Conservation (phyloP, 495 filamentous ascomycete genomes). For the Gamarada debralockiae region DNA sequence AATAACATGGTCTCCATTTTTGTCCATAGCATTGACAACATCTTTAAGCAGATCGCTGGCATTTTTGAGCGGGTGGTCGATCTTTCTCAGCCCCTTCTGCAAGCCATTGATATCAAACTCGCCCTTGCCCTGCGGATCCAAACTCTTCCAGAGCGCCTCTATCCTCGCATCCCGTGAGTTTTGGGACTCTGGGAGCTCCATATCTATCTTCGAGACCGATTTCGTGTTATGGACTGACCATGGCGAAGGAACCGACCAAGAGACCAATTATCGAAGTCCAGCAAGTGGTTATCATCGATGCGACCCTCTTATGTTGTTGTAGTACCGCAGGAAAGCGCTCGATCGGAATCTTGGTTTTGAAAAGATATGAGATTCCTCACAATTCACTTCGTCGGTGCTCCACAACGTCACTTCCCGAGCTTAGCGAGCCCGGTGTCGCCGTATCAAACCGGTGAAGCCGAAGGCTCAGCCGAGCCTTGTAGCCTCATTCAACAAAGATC, state of each 20-base stretch:
- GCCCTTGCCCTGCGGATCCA: constrained; percentile 73
- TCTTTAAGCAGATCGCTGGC: constrained; percentile 80
- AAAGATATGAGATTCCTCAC: too few relatives aligned
- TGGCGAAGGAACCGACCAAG: neutral
- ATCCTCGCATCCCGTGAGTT: constrained; percentile 72
- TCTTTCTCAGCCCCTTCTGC: constrained; percentile 77
- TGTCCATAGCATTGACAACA: constrained; percentile 78
- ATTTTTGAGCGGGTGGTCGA: constrained; percentile 95
- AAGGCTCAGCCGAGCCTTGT: too few relatives aligned
- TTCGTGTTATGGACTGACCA: constrained; percentile 22
- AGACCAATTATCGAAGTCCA: neutral
- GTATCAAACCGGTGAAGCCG: too few relatives aligned
- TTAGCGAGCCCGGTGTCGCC: too few relatives aligned
- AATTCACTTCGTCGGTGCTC: constrained; percentile 1
- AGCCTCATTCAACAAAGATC: too few relatives aligned
- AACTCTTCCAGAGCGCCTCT: constrained; percentile 71
- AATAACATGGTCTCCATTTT: constrained; percentile 81
- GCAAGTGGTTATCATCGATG: constrained; percentile 9
- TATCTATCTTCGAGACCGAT: constrained; percentile 14
- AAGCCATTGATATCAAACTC: constrained; percentile 78
- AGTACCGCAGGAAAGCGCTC: too few relatives aligned
- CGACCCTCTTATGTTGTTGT: too few relatives aligned
- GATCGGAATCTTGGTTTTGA: too few relatives aligned
- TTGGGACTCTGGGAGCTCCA: constrained; percentile 57
- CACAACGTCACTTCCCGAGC: too few relatives aligned